A percentile compares a stretch with the other conserved stretches of the same genome.
Evolutionary conservation across 129 eudicot genomes (phyloP).

Genomic region (Dittrichia graveolens): DNA sequence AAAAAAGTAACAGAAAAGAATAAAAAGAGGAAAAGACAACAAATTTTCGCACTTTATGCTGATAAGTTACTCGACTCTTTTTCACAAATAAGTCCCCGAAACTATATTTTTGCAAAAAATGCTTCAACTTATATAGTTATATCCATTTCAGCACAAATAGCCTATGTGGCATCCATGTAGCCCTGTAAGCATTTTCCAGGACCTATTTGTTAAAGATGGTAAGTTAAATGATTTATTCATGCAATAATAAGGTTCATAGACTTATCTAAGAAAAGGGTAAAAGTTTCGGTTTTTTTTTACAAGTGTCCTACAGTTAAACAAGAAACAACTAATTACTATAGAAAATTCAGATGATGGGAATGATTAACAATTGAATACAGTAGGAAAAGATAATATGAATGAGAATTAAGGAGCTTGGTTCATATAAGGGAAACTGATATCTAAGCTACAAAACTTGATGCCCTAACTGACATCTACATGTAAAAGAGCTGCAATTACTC

Average conservation of each 20-base stretch:
- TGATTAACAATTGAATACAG: too few relatives aligned
- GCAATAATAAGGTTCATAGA: background rate
- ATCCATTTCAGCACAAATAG: background rate
- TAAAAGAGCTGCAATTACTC: too few relatives aligned
- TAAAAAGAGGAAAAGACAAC: too few relatives aligned
- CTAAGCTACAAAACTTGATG: background rate
- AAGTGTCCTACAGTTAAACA: background rate
- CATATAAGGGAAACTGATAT: background rate
- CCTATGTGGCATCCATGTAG: background rate
- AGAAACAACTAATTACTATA: background rate
- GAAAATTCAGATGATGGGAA: background rate
- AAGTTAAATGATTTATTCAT: background rate
- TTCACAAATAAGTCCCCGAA: background rate
- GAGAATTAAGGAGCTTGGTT: too few relatives aligned
- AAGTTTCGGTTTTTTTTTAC: background rate
- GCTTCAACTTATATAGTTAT: too few relatives aligned
- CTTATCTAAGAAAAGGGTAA: background rate
- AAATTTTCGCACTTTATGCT: too few relatives aligned
- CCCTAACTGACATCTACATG: too few relatives aligned
- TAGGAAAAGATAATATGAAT: too few relatives aligned
- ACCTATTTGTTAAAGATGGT: too few relatives aligned
- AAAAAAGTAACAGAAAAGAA: too few relatives aligned
- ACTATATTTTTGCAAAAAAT: too few relatives aligned
- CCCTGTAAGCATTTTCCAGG: too few relatives aligned
- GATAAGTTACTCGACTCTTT: background rate